Base-by-base conservation (phyloP, 352 stramenopile species). In the Globisporangium nagaii region DNA sequence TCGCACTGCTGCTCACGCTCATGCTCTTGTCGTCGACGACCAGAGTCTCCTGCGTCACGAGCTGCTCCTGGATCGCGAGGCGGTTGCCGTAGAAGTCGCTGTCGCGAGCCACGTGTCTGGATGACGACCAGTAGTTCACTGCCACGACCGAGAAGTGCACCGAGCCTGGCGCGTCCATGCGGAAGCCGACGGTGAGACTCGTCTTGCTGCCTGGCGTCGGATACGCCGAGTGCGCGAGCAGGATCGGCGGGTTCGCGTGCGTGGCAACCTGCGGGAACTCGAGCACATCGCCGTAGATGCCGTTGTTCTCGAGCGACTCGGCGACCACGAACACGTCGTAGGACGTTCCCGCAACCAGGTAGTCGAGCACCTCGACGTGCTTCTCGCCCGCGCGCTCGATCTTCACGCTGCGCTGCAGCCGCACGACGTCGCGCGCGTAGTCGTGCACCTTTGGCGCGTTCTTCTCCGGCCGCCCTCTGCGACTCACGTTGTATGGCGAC, bases 401-500 rank as follows among this genome's bases (percentile, higher is more conserved):
- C 11, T 62, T 67, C 30, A 81, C 51, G 20, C 63, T 84, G 11
- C 74, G 68, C 17, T 69, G 62, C 36, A 68, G 64, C 1, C 67
- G 73, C 17, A 93, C 80, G 9, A 86, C 69, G 17, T 93, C 77
- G 12, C 63, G 65, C 1, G 43, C 56, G 44, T 93, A 93, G 46
- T 86, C 60, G 53, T 90, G 80, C 15, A 63, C 65, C 17, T 77
- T 66, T n/a, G 30, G 51, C 5, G 43, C 56, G 36, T 82, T 61
- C n/a, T 66, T 51, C 11, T 55, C 63, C 11, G 59, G 60, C 19
- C 63, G 56, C 3, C 64, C 55, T 42, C 86, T 90, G 47, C 64
- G 71, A 43, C 79, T 93, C 44, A 93, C 64, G 62, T 93, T 93
- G 60, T 88, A 75, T 2, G 78, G 66, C 0, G 84, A 93, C 6